Percentiles rank a stretch among this genome's conserved stretches.
phyloP scores from a whole-genome alignment of 768 basidiomycete genomes.

The Lentinula detonsa region DNA sequence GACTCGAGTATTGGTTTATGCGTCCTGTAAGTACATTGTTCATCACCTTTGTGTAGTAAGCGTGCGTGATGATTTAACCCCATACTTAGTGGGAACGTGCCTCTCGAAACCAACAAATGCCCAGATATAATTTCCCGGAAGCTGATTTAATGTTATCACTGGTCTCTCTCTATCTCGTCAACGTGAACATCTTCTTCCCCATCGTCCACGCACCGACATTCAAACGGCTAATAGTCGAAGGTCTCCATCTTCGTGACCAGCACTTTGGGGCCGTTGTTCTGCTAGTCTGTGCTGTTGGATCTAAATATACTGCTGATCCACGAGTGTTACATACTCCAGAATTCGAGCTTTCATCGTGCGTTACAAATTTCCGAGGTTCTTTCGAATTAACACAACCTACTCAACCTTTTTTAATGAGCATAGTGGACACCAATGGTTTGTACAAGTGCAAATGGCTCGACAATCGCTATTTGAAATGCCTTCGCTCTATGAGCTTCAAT shows the following conservation, averaged over 20 bases:
- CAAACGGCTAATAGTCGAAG: constrained; percentile 26
- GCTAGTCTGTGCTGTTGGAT: constrained; percentile 43
- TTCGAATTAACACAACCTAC: not conserved
- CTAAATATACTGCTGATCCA: constrained; percentile 35
- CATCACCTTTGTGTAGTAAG: not conserved
- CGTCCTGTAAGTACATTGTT: not conserved
- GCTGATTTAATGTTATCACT: constrained; percentile 31
- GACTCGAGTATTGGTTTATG: constrained; percentile 1
- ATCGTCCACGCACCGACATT: constrained; percentile 37
- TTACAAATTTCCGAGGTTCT: not conserved
- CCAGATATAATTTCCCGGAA: constrained; percentile 24
- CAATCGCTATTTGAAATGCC: constrained; percentile 25
- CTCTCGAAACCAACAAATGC: not conserved
- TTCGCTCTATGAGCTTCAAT: constrained; percentile 34
- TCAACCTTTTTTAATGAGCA: not conserved
- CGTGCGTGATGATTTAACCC: no score
- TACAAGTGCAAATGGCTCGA: constrained; percentile 25
- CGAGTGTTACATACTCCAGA: constrained; percentile 23
- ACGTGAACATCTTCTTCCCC: constrained; percentile 35
- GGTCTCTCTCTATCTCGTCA: constrained; percentile 43
- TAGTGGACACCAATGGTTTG: constrained; percentile 36
- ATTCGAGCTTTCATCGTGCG: constrained; percentile 20
- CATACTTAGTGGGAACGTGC: constrained; percentile 8
- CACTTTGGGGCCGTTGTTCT: constrained; percentile 36
- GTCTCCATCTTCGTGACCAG: constrained; percentile 28